Evolutionary conservation across 108 stramenopile species (phyloP), one percentile per base, ranked within the genome.

Genomic region (Cyclotella baltica): DNA sequence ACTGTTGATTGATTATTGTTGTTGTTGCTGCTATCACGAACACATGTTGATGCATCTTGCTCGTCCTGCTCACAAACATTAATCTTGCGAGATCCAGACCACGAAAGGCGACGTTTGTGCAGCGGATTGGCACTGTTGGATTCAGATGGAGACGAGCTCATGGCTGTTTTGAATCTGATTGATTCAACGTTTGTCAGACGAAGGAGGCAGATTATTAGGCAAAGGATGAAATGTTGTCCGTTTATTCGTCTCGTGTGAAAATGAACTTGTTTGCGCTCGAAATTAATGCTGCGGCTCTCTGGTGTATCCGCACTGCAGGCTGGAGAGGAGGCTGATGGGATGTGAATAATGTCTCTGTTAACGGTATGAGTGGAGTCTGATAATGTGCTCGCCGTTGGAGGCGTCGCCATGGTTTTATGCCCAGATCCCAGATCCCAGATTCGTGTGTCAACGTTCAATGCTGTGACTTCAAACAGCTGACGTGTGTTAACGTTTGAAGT

Each of bases 41-140:
- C 52, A 13, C 19, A 23, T 8, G 48, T 33, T 23, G 63, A 40
- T 0, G 63, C 28, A 64, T n/a, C 50, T 63, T 55, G 34, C n/a
- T 73, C 73, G 51, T 63, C 73, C 53, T 73, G 61, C 55, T 80
- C 73, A 18, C 31, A 57, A 37, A 67, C 56, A 30, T 75, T 75
- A n/a, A 81, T 75, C 75, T 81, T 81, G 40, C 73, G 59, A 29
- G 73, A 81, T 15, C 73, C 80, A 18, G 73, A 70, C 80, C 80
- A 81, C 62, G 80, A 81, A 48, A 74, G 80, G 33, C 73, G 73
- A 16, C 67, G 68, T 75, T 31, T 61, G 33, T 61, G 19, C 16
- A 34, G 13, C 20, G 59, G 11, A 1, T 61, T 61, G 30, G 59
- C 13, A n/a, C n/a, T n/a, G n/a, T n/a, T n/a, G 1, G 47, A 48